Percentiles rank a stretch among this genome's conserved stretches.
These are phyloP conservation scores for Serendipita sp. DNA, from an alignment of 768 basidiomycete genomes.

Conservation along the genomic window DNA sequence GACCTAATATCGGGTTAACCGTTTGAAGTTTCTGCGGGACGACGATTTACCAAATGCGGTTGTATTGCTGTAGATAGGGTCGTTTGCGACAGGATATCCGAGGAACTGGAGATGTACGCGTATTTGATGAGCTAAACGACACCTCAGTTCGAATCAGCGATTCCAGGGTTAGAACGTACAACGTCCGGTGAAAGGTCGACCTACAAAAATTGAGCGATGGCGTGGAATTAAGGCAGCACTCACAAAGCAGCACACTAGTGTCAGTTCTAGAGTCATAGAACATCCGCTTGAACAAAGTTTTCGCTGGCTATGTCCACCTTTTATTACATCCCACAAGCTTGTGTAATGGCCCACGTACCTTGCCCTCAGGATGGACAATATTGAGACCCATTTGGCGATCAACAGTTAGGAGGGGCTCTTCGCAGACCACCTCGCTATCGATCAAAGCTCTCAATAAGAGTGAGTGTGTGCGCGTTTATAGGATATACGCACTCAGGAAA, in stretches of 20 bases:
- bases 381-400: conserved; percentile 96
- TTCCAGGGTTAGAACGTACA: conserved; percentile 36
- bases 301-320: conserved; percentile 42
- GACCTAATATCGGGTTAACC: conserved; percentile 23
- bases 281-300: conserved; percentile 73
- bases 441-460: background rate
- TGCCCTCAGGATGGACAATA: conserved; percentile 88
- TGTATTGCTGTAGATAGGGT: conserved; percentile 72
- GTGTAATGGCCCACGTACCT: conserved; percentile 32
- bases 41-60: conserved; percentile 21
- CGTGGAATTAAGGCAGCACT: conserved; percentile 11
- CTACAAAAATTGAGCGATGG: conserved; percentile 24
- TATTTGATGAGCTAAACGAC: conserved; percentile 74
- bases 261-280: conserved; percentile 66
- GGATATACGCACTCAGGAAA: conserved; percentile 61
- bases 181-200: conserved; percentile 78
- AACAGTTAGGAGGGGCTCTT: conserved; percentile 75
- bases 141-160: background rate
- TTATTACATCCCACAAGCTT: background rate
- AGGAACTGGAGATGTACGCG: conserved; percentile 93
- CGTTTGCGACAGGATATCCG: conserved; percentile 87
- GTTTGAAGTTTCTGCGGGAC: background rate
- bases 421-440: conserved; percentile 69
- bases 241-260: conserved; percentile 79
- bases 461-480: background rate